phyloP scores from a whole-genome alignment of 1,139 yeast species.

The Saccharomycopsis hybrid region DNA sequence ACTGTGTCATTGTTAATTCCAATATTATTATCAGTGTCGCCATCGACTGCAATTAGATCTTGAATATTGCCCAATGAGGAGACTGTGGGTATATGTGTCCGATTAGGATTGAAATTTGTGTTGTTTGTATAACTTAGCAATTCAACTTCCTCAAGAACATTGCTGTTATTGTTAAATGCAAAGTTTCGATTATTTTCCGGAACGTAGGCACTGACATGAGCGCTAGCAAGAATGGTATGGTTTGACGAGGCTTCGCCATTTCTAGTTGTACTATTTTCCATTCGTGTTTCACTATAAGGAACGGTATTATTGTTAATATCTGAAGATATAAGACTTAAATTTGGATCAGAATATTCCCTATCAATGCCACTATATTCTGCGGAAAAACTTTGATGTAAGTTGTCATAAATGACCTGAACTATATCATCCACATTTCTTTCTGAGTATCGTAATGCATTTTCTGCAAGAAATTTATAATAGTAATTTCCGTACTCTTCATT shows the following conservation, averaged over 20 bases:
- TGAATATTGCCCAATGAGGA: constrained; percentile 12
- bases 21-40: constrained; percentile 1
- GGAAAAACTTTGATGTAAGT: constrained; percentile 2
- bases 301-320: background rate
- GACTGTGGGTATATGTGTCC: background rate
- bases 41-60: constrained; percentile 13
- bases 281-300: background rate
- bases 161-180: background rate
- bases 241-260: too few relatives aligned
- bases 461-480: constrained; percentile 21
- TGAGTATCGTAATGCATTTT: constrained; percentile 20
- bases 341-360: background rate
- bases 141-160: background rate
- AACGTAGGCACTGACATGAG: too few relatives aligned
- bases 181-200: background rate
- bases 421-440: constrained; percentile 21
- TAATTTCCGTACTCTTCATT: constrained; percentile 17
- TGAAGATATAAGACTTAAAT: background rate
- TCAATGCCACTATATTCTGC: background rate
- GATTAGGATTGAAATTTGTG: constrained; percentile 2
- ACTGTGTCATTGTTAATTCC: background rate
- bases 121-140: constrained; percentile 5
- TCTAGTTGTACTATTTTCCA: background rate
- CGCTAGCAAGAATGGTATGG: background rate
- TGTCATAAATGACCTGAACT: constrained; percentile 20